phyloP scores from a whole-genome alignment of 2,329 filamentous ascomycete species.

The Cytospora piceicola region DNA sequence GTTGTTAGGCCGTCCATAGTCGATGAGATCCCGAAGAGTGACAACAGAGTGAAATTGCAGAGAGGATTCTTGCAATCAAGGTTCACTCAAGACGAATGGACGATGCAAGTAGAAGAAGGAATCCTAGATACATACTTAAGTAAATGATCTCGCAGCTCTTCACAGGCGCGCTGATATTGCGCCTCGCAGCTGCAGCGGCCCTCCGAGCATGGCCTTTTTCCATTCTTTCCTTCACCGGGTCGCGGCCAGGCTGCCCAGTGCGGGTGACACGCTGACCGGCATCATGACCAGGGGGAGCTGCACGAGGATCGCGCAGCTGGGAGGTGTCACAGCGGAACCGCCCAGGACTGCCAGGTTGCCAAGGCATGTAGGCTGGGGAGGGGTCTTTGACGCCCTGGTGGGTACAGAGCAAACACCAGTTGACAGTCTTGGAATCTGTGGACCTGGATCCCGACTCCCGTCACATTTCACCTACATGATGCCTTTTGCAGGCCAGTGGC shows the following conservation, averaged over 20 bases:
- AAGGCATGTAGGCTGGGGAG: background rate
- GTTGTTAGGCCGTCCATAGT: constrained; percentile 31
- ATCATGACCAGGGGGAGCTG: constrained; percentile 20
- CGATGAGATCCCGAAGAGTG: constrained; percentile 5
- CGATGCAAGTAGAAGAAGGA: background rate
- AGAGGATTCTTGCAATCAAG: background rate
- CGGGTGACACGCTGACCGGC: constrained; percentile 17
- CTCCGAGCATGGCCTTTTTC: background rate
- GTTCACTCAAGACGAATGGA: background rate
- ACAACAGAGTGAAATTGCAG: constrained; percentile 4
- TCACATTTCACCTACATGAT: background rate
- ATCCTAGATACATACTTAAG: constrained; percentile 7
- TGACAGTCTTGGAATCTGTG: constrained; percentile 1
- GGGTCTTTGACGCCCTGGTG: constrained; percentile 13
- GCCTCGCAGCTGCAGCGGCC: constrained; percentile 24
- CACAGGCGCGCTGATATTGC: constrained; percentile 13
- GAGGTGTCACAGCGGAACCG: constrained; percentile 12
- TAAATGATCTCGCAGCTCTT: background rate
- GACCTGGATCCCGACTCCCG: background rate
- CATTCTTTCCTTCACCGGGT: constrained; percentile 6
- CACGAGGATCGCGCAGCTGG: constrained; percentile 25
- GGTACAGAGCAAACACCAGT: background rate
- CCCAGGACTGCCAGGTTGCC: too few species aligned
- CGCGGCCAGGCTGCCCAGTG: constrained; percentile 14
- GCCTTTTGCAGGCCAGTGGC: background rate